These are phyloP conservation scores for Cercophora newfieldiana DNA, from an alignment of 495 filamentous ascomycete genomes.

Conservation along the genomic window DNA sequence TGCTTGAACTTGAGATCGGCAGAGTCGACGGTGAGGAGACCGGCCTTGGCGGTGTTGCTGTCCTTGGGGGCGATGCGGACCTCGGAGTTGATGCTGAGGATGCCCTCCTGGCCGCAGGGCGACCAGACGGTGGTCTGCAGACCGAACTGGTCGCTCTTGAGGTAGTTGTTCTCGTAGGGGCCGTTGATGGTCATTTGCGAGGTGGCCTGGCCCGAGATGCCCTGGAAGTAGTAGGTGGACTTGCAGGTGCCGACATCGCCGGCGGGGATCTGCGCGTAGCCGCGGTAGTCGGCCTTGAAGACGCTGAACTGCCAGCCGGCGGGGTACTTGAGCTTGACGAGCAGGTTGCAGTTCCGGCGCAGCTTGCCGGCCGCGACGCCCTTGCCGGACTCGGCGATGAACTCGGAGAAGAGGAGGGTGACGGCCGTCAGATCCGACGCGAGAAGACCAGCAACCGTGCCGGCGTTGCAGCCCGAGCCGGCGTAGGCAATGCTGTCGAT, in stretches of 20 bases:
- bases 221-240: constrained; percentile 55
- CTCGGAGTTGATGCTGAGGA: constrained; percentile 48
- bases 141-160: constrained; percentile 40
- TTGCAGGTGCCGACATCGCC: constrained; percentile 48
- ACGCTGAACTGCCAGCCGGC: constrained; percentile 53
- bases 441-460: constrained; percentile 41
- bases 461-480: constrained; percentile 52
- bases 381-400: constrained; percentile 47
- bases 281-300: constrained; percentile 53
- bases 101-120: constrained; percentile 40
- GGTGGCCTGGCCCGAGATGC: constrained; percentile 33
- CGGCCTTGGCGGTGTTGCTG: constrained; percentile 18
- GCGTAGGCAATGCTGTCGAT: constrained; percentile 47
- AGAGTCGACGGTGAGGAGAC: constrained; percentile 37
- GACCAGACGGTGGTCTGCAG: constrained; percentile 45
- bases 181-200: constrained; percentile 38
- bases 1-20: constrained; percentile 37
- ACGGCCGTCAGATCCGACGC: constrained; percentile 46
- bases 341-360: constrained; percentile 55
- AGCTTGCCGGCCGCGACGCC: constrained; percentile 38
- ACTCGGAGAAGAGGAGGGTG: constrained; percentile 49
- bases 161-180: constrained; percentile 40
- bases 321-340: constrained; percentile 51
- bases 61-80: constrained; percentile 35
- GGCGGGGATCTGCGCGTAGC: constrained; percentile 44